phyloP scores from a whole-genome alignment of 805 yeast genomes.

The Starmerella davenportii region DNA sequence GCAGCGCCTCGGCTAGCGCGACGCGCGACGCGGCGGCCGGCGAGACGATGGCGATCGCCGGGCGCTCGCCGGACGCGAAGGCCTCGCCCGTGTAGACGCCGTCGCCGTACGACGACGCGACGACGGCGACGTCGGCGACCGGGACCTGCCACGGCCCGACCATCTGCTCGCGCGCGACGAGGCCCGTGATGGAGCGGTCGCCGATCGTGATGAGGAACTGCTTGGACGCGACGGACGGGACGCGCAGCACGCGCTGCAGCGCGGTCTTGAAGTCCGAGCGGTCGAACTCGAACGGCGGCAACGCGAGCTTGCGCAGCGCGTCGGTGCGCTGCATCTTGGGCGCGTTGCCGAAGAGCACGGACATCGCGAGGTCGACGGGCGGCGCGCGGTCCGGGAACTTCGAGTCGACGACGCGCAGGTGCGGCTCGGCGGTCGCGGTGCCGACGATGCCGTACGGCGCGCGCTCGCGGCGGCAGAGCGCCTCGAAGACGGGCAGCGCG shows the following conservation, averaged over 20 bases:
- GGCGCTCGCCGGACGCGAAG: slow-evolving; percentile 92
- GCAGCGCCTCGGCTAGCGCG: slow-evolving; percentile 85
- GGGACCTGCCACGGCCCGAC: slow-evolving; percentile 99
- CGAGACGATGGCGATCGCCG: slow-evolving; percentile 69
- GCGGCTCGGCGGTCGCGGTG: slow-evolving; percentile 71
- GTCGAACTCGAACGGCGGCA: slow-evolving; percentile 22
- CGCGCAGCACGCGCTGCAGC: slow-evolving; percentile 58
- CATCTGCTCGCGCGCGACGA: slow-evolving; percentile 93
- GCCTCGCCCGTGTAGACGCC: slow-evolving; percentile 84
- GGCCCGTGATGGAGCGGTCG: slow-evolving; percentile 93
- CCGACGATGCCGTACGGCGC: slow-evolving; percentile 95
- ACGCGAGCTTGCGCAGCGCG: slow-evolving; percentile 37
- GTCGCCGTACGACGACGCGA: slow-evolving; percentile 75
- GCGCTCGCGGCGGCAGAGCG: slow-evolving; percentile 83
- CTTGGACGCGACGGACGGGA: slow-evolving; percentile 92
- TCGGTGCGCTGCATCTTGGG: slow-evolving; percentile 83
- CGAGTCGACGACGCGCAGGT: slow-evolving; percentile 63
- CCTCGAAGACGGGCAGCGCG: slow-evolving; percentile 51
- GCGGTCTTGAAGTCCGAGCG: slow-evolving; percentile 36
- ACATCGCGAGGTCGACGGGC: slow-evolving; percentile 92
- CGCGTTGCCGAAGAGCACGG: slow-evolving; percentile 86
- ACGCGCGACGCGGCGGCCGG: slow-evolving; percentile 86
- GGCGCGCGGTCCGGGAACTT: slow-evolving; percentile 41
- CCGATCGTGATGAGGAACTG: slow-evolving; percentile 93
- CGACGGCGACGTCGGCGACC: slow-evolving; percentile 94